Base-by-base conservation (phyloP, 495 filamentous ascomycete species). In the Penicillium canariense region DNA sequence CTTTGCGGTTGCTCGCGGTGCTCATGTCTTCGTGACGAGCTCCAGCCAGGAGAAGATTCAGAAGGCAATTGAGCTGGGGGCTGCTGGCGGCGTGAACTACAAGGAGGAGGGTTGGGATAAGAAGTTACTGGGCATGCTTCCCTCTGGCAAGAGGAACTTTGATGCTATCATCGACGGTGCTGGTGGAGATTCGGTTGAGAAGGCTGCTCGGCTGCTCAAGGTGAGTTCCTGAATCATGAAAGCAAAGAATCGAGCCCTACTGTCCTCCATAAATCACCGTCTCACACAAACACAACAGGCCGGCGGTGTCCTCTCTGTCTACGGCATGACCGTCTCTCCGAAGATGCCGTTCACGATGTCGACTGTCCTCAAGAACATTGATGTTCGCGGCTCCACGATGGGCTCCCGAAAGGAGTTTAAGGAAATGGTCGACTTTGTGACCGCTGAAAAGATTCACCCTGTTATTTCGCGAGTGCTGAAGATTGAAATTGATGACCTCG, bases 151-250 rank as follows among this genome's bases (percentile, higher is more conserved):
- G 50, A 75, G 78, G 55, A 78, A 79, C 47, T 72, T 93, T 35
- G 89, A 91, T 70, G 77, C 80, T 14, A 80, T 91, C 20, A 76
- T 93, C 45, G 89, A 93, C 67, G 87, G 89, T 12, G 87, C 89
- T 0, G 89, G 89, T 15, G 89, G 88, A 25, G 84, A 90, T 65
- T 69, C 90, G n/a, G 73, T 87, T 23, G 72, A 75, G 15, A 82
- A 78, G 63, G 76, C 74, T 26, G 72, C 74, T 26, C 83, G 71
- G 63, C 40, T 89, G 25, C 63, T 87, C 48, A 84, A 84, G 73
- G 75, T 79, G 51, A 65, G 72, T 68, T 3, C 31, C 23, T 11
- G 18, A n/a, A 27, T 11, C 25, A 9, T 17, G 12, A 25, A 11
- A 38, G 3, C 3, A 38, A 34, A 34, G 23, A 8, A n/a, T 50